Conservation (phyloP, 106 monocot species). For the Dendrobium nobile region DNA sequence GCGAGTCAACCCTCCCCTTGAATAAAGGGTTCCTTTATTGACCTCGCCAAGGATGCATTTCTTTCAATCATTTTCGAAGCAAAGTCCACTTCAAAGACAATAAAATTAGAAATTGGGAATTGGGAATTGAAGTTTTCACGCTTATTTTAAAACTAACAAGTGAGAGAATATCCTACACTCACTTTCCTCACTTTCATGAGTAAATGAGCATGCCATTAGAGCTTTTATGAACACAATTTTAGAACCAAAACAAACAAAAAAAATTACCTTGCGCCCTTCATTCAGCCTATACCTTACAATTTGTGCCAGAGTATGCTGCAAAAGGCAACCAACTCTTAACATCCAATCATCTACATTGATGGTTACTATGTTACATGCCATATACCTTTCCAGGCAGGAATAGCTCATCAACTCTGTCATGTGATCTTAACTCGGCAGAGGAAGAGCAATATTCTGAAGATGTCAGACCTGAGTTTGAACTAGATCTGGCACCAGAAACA, state of each 20-base stretch:
- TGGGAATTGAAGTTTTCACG: background rate
- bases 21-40: too few relatives aligned
- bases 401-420: constrained; percentile 47
- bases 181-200: background rate
- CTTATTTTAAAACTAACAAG: background rate
- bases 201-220: background rate
- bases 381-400: constrained; percentile 46
- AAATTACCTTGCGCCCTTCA: constrained; percentile 53
- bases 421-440: constrained; percentile 35
- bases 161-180: background rate
- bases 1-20: too few relatives aligned
- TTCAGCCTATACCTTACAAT: constrained; percentile 47
- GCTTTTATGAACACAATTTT: background rate
- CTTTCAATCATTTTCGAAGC: background rate
- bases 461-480: constrained; percentile 16
- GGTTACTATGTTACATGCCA: background rate
- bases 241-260: background rate
- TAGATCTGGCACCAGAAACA: constrained; percentile 20
- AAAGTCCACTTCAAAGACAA: background rate
- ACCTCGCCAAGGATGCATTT: too few relatives aligned
- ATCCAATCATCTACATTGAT: background rate
- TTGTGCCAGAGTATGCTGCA: constrained; percentile 54
- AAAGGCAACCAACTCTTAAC: constrained; percentile 10
- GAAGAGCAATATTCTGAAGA: constrained; percentile 34
- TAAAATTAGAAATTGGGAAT: background rate